Base-by-base conservation (phyloP, 164 flowering plant genomes). In the Stephania yunnanensis region DNA sequence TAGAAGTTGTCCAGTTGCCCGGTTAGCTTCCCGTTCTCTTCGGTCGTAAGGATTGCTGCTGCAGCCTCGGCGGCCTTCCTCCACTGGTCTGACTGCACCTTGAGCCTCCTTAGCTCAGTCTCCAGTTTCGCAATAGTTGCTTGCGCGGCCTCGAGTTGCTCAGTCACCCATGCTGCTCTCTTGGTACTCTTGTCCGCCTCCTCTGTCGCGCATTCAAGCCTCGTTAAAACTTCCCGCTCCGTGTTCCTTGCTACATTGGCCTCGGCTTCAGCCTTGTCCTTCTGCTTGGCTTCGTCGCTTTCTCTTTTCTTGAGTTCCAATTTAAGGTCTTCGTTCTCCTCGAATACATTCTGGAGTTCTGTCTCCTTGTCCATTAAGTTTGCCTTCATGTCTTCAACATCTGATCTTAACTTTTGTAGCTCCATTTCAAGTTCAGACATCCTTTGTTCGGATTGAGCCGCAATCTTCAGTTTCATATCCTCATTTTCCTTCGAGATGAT, bases 51-150 rank as follows among this genome's bases (percentile, higher is more conserved):
- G 83, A 92, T 89, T 12, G 99, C 84, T 10, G 97, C 93, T 29
- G 99, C 98, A 13, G 96, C 92, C 79, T 96, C 99, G 0, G 99
- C 99, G 20, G 99, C 99, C 80, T 96, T 96, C 80, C 98, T 89
- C 98, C 98, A 96, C 78, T 96, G 99, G 31, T 92, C 94, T 7
- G 97, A 87, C 80, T 94, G 98, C 75, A 96, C 97, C 78, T 88
- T 91, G 1, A 96, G 81, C 84, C 84, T 89, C 78, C 91, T 89
- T 71, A 96, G 72, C 84, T 96, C 99, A 0, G 88, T 86, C 69
- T 94, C 98, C 92, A 94, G 81, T 72, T 89, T 97, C 6, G 84
- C 50, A 74, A 84, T 89, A 10, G 88, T 81, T 10, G 87, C 84
- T 78, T 91, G 93, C 19, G 89, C 87, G 25, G 91, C 93, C 67